These are phyloP conservation scores for Apiotrichum brassicae DNA, from an alignment of 1,284 basidiomycete species.

Conservation along the genomic window DNA sequence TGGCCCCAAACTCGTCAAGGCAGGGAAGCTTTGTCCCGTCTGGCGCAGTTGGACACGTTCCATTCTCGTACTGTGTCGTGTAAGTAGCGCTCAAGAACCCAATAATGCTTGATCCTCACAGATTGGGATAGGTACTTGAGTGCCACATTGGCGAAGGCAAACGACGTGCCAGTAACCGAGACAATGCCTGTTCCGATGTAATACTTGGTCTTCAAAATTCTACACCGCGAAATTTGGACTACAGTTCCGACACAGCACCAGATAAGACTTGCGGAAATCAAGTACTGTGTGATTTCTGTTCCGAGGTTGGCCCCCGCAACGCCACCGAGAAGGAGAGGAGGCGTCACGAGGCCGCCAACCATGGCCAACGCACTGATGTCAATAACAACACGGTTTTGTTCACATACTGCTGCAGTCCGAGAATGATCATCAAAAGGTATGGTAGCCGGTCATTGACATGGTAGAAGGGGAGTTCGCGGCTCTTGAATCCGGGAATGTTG, in stretches of 20 bases:
- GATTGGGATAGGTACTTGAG: conserved; percentile 23
- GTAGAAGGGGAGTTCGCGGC: conserved; percentile 31
- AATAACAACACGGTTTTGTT: neutral
- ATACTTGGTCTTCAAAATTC: conserved; percentile 22
- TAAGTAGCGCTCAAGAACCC: no score
- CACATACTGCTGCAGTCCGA: conserved; percentile 31
- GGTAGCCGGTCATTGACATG: conserved; percentile 25
- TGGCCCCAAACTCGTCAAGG: conserved; percentile 28
- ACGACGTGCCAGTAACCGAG: conserved; percentile 28
- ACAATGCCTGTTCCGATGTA: conserved; percentile 33
- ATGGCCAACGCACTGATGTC: conserved; percentile 25
- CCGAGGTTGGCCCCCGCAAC: conserved; percentile 26
- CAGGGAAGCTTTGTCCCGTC: conserved; percentile 32
- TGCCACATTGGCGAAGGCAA: conserved; percentile 32
- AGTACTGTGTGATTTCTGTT: conserved; percentile 25
- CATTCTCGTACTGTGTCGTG: conserved; percentile 24
- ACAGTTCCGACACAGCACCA: conserved; percentile 29
- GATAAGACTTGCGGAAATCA: conserved; percentile 32
- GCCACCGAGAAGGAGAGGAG: conserved; percentile 28
- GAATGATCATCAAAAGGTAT: conserved; percentile 28
- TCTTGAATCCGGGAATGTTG: conserved; percentile 26
- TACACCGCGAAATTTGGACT: conserved; percentile 25
- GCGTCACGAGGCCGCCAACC: conserved; percentile 31
- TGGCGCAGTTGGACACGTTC: conserved; percentile 20
- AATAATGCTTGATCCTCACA: no score